phyloP scores from a whole-genome alignment of 495 filamentous ascomycete species.

The Letharia columbiana region DNA sequence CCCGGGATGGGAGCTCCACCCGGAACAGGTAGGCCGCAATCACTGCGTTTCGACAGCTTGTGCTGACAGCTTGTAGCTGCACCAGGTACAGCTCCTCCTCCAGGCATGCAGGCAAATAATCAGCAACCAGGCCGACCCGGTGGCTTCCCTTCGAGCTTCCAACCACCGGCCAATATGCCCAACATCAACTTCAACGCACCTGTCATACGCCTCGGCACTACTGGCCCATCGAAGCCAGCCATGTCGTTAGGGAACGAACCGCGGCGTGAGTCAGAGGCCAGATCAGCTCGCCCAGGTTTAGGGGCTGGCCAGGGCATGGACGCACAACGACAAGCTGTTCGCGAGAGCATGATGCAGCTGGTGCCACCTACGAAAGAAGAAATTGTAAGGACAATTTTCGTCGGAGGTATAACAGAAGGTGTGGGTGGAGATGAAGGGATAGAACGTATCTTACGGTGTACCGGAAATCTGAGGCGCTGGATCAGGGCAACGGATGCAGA shows the following conservation, averaged over 20 bases:
- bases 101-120: conserved; percentile 64
- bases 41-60: conserved; percentile 14
- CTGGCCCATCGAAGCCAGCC: conserved; percentile 56
- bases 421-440: conserved; percentile 70
- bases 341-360: conserved; percentile 68
- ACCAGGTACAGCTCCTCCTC: conserved; percentile 68
- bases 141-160: conserved; percentile 75
- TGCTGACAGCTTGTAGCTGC: conserved; percentile 55
- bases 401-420: conserved; percentile 76
- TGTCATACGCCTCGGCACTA: conserved; percentile 82
- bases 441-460: conserved; percentile 69
- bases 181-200: conserved; percentile 98
- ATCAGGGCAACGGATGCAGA: conserved; percentile 73
- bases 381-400: conserved; percentile 79
- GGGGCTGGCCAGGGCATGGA: conserved; percentile 58
- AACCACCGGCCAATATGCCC: conserved; percentile 84
- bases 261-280: conserved; percentile 40
- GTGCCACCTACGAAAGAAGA: conserved; percentile 85
- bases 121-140: conserved; percentile 63
- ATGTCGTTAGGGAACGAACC: conserved; percentile 38
- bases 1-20: conserved; percentile 69
- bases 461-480: conserved; percentile 77
- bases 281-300: conserved; percentile 56
- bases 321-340: conserved; percentile 56
- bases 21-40: conserved; percentile 63